Evolutionary conservation across 2,329 filamentous ascomycete species (phyloP), one percentile per base, ranked within the genome.

Genomic region (Talaromyces sp.): DNA sequence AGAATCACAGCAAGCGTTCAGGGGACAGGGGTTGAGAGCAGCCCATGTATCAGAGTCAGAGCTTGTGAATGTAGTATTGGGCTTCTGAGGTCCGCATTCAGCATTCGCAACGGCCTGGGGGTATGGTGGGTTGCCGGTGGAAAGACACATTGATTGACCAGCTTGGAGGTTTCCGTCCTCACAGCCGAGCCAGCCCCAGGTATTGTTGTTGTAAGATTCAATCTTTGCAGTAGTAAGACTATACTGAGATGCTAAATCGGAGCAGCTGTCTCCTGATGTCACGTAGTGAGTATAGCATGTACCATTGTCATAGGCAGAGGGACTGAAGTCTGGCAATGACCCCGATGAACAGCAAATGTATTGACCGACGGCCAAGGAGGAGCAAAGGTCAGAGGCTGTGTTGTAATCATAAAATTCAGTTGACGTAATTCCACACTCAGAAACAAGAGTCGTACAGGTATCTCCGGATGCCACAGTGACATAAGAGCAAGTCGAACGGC

Each of bases 51-150:
- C 24, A 27, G 4, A 27, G 11, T n/a, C 17, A 17, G 27, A 24
- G 13, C 8, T 32, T n/a, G n/a, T n/a, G n/a, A n/a, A n/a, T n/a
- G n/a, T n/a, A n/a, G n/a, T n/a, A n/a, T n/a, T n/a, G n/a, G n/a
- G n/a, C n/a, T n/a, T n/a, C 40, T 74, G 68, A 1, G 80, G 80
- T 0, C 81, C 80, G 59, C 80, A 81, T 0, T 71, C 55, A 11
- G 74, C 73, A 42, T 74, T 70, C 1, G 62, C 24, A 2, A 76
- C 56, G 1, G 65, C 51, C 1, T 71, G 64, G 1, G 78, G 78
- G 63, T 80, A 70, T 0, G 76, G 75, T 5, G 75, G 68, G 1
- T 51, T 55, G 3, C 77, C 77, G 0, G 59, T 55, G 51, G 74
- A 76, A 0, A 79, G 57, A 51, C 78, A 80, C 4, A 79, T 73